Percentiles rank a stretch among this genome's conserved stretches.
Conservation (phyloP, 768 basidiomycete species). For the Suillus subluteus region DNA sequence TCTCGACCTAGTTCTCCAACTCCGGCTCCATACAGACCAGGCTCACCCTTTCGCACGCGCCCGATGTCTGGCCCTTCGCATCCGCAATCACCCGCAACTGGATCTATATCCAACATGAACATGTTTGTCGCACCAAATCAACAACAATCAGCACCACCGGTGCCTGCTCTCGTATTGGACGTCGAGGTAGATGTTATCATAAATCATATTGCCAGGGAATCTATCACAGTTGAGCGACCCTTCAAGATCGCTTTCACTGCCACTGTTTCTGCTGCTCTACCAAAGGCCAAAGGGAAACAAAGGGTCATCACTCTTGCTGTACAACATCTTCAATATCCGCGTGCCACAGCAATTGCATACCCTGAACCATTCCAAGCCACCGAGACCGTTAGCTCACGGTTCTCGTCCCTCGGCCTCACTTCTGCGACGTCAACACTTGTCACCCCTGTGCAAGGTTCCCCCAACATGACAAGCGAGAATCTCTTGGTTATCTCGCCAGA, state of each 20-base stretch:
- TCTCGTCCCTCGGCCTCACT: slow-evolving; percentile 14
- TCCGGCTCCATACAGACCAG: slow-evolving; percentile 45
- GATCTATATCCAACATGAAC: slow-evolving; percentile 23
- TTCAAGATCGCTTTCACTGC: slow-evolving; percentile 62
- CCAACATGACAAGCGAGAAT: slow-evolving; percentile 13
- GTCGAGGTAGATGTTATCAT: slow-evolving; percentile 64
- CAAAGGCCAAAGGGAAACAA: slow-evolving; percentile 35
- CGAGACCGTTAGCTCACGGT: slow-evolving; percentile 11
- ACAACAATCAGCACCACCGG: slow-evolving; percentile 25
- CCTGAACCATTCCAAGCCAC: slow-evolving; percentile 13
- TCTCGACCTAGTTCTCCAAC: slow-evolving; percentile 64
- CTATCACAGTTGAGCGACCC: slow-evolving; percentile 55
- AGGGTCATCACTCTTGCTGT: slow-evolving; percentile 58
- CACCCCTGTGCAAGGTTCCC: slow-evolving; percentile 12
- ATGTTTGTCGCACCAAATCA: slow-evolving; percentile 13
- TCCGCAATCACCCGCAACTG: slow-evolving; percentile 37
- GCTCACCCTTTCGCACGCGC: slow-evolving; percentile 45
- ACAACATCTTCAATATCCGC: slow-evolving; percentile 63
- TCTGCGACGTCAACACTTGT: slow-evolving; percentile 11
- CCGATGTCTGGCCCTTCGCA: slow-evolving; percentile 32
- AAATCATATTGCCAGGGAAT: slow-evolving; percentile 47
- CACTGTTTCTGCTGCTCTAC: slow-evolving; percentile 50
- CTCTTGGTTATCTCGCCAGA: slow-evolving; percentile 21
- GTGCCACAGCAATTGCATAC: slow-evolving; percentile 18
- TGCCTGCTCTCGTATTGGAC: slow-evolving; percentile 35